Conservation (phyloP, 768 basidiomycete genomes). For the Kwoniella dendrophila region DNA sequence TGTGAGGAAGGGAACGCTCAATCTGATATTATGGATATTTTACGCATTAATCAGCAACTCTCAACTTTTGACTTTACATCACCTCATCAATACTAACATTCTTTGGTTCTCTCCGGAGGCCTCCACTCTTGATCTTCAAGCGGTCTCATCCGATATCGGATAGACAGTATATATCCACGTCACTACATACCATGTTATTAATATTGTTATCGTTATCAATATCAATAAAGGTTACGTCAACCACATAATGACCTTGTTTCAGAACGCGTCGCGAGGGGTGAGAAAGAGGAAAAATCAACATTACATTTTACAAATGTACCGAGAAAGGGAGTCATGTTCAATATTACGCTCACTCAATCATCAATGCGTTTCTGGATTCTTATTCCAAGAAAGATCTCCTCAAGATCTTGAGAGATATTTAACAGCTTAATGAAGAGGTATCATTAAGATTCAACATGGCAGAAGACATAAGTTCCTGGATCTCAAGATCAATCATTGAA, state of each 20-base stretch:
- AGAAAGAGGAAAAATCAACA: constrained; percentile 6
- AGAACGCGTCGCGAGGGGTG: constrained; percentile 5
- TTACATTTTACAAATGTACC: too few relatives aligned
- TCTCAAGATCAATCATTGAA: constrained; percentile 26
- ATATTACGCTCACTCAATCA: too few relatives aligned
- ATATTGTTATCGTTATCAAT: background rate
- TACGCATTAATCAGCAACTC: constrained; percentile 17
- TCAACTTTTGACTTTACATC: background rate
- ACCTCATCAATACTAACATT: constrained; percentile 3
- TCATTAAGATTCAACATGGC: constrained; percentile 22
- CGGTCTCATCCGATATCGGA: background rate
- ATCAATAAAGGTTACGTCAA: constrained; percentile 4
- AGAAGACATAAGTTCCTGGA: constrained; percentile 32
- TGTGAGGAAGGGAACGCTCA: too few relatives aligned
- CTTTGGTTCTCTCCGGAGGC: background rate
- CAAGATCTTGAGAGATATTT: background rate
- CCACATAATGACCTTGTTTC: background rate
- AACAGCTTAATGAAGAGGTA: background rate
- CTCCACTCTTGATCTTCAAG: too few relatives aligned
- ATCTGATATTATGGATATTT: too few relatives aligned
- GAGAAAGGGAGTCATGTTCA: too few relatives aligned
- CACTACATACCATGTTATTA: background rate
- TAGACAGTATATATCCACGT: constrained; percentile 7
- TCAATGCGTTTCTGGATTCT: too few relatives aligned
- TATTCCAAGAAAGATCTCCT: background rate